Evolutionary conservation across 2,329 filamentous ascomycete genomes (phyloP).

Genomic region (Claviceps sp.): DNA sequence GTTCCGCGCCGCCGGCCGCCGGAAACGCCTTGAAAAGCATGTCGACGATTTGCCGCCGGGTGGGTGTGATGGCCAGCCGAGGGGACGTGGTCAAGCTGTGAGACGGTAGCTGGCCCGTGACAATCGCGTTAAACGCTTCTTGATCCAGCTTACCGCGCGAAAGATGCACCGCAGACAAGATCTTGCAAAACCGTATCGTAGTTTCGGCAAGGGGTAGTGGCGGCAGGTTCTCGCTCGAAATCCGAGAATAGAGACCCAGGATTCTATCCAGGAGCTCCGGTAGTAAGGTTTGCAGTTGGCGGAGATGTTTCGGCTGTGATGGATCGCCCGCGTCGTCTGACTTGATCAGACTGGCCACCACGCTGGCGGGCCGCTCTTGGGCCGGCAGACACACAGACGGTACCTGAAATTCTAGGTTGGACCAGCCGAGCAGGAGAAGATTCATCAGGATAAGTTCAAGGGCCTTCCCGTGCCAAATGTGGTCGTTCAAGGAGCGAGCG

Average conservation of each 20-base stretch:
- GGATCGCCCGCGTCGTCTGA: conserved; percentile 21
- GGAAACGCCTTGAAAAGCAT: conserved; percentile 60
- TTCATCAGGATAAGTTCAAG: conserved; percentile 77
- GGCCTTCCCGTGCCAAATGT: conserved; percentile 95
- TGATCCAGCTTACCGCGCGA: conserved; percentile 49
- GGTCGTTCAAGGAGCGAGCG: conserved; percentile 70
- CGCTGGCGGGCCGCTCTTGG: conserved; percentile 31
- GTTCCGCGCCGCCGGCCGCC: conserved; percentile 46
- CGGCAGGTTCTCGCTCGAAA: conserved; percentile 57
- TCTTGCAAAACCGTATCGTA: conserved; percentile 58
- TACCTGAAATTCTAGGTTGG: conserved; percentile 71
- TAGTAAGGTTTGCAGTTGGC: conserved; percentile 43
- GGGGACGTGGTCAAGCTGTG: conserved; percentile 37
- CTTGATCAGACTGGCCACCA: conserved; percentile 14
- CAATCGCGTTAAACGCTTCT: conserved; percentile 48
- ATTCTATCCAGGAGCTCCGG: conserved; percentile 68
- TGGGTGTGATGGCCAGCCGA: conserved; percentile 41
- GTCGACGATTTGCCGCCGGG: conserved; percentile 49
- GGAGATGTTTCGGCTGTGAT: conserved; percentile 37
- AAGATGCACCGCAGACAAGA: conserved; percentile 53
- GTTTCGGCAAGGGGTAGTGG: conserved; percentile 60
- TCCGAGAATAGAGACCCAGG: conserved; percentile 56
- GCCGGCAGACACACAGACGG: conserved; percentile 39
- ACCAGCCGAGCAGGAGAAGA: conserved; percentile 73
- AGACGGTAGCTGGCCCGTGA: conserved; percentile 44